Conservation (phyloP, 768 basidiomycete species). For the Hericium erinaceus region DNA sequence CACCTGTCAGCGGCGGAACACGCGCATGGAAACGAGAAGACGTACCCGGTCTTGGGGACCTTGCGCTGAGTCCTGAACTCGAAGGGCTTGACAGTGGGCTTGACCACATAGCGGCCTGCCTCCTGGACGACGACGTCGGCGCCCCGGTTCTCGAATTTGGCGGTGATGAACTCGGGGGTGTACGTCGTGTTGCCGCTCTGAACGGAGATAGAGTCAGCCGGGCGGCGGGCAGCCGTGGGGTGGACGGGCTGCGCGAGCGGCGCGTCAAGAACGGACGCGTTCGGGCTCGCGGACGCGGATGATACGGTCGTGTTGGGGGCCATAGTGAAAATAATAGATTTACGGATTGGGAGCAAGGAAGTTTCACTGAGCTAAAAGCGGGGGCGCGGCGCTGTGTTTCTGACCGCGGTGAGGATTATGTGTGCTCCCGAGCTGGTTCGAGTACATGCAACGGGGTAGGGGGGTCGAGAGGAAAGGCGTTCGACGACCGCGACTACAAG, state of each 20-base stretch:
- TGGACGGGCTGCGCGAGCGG: slow-evolving; percentile 67
- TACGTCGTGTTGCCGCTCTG: slow-evolving; percentile 76
- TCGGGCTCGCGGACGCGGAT: slow-evolving; percentile 45
- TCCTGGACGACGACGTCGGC: slow-evolving; percentile 52
- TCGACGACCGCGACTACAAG: neutral
- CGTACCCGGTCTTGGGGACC: slow-evolving; percentile 86
- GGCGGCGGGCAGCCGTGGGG: slow-evolving; percentile 77
- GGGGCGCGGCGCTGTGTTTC: slow-evolving; percentile 72
- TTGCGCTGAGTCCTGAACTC: slow-evolving; percentile 87
- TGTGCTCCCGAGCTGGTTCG: slow-evolving; percentile 82
- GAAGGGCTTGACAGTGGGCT: slow-evolving; percentile 69
- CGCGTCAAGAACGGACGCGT: slow-evolving; percentile 62
- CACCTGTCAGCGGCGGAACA: neutral
- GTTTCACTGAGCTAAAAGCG: slow-evolving; percentile 31
- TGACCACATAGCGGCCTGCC: slow-evolving; percentile 70
- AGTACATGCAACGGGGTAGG: slow-evolving; percentile 72
- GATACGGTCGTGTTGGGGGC: slow-evolving; percentile 38
- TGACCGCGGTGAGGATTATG: slow-evolving; percentile 85
- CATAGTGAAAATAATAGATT: slow-evolving; percentile 31
- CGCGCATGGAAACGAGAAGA: neutral
- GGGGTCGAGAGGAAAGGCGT: neutral
- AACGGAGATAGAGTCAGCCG: slow-evolving; percentile 61
- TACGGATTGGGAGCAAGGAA: slow-evolving; percentile 16
- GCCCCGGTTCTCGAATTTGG: slow-evolving; percentile 76
- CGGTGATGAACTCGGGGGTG: slow-evolving; percentile 72